A percentile compares a stretch with the other conserved stretches of the same genome.
These are phyloP conservation scores for Trichomonas gallinae DNA, from an alignment of 208 protist species.

Conservation along the genomic window DNA sequence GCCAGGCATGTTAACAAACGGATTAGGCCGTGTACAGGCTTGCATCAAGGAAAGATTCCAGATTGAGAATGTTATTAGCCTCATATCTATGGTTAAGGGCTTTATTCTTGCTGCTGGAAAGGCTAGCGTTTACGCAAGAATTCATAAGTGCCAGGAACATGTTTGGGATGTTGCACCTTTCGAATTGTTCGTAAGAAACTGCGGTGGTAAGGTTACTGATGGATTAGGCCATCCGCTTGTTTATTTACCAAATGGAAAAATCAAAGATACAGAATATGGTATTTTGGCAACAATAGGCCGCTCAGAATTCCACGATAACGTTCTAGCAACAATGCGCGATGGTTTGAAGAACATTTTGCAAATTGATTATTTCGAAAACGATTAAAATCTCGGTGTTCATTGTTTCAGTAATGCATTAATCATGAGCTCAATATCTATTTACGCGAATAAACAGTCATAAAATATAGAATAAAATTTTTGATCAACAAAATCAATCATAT, in stretches of 20 bases:
- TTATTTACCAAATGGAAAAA: background rate
- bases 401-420: too few relatives aligned
- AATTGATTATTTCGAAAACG: background rate
- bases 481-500: too few relatives aligned
- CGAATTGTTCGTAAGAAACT: background rate
- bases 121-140: background rate
- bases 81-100: background rate
- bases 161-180: constrained; percentile 18
- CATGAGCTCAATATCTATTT: too few relatives aligned
- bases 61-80: background rate
- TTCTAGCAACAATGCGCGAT: background rate
- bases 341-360: background rate
- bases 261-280: background rate
- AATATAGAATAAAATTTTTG: too few relatives aligned
- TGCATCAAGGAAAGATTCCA: background rate
- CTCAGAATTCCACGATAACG: background rate
- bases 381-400: too few relatives aligned
- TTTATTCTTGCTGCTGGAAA: background rate
- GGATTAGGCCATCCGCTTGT: background rate
- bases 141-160: background rate
- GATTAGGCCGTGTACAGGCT: too few relatives aligned
- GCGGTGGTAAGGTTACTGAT: background rate
- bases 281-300: background rate
- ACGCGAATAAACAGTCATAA: too few relatives aligned
- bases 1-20: background rate